Conservation (phyloP, 2,329 filamentous ascomycete species). For the Davidsoniella australis region DNA sequence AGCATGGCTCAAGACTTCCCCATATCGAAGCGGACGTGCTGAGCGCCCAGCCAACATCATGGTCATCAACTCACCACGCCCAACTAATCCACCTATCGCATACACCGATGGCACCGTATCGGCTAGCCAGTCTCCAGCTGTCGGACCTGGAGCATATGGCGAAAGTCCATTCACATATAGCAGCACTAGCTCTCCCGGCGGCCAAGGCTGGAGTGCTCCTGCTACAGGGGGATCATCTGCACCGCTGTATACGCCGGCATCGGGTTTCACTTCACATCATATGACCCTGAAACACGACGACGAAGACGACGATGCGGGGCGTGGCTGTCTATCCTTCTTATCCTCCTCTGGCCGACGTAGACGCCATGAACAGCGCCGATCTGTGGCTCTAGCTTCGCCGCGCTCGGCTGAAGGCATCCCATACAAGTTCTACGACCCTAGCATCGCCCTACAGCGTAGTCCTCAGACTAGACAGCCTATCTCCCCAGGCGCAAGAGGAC, state of each 20-base stretch:
- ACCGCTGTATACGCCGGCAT: no score
- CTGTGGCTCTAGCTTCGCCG: conserved; percentile 8
- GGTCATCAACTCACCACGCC: conserved; percentile 1
- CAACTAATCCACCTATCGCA: neutral
- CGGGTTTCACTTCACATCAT: neutral
- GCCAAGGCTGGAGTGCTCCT: no score
- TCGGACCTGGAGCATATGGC: no score
- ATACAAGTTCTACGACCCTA: conserved; percentile 9
- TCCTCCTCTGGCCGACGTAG: neutral
- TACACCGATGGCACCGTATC: neutral
- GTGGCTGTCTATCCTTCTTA: neutral
- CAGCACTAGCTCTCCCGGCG: no score
- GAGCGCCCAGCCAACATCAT: conserved; percentile 5
- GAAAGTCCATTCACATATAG: no score
- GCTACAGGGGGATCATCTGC: no score
- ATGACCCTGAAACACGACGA: neutral
- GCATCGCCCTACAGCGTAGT: neutral
- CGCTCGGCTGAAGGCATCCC: conserved; percentile 6
- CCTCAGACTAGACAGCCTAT: neutral
- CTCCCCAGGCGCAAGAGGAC: neutral
- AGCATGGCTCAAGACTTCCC: conserved; percentile 25
- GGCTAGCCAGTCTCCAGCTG: no score
- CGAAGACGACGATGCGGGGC: neutral
- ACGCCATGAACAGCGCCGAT: conserved; percentile 12
- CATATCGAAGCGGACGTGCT: conserved; percentile 7